A percentile compares a stretch with the other conserved stretches of the same genome.
Conservation (phyloP, 208 protist genomes). For the Leishmania gerbilli region DNA sequence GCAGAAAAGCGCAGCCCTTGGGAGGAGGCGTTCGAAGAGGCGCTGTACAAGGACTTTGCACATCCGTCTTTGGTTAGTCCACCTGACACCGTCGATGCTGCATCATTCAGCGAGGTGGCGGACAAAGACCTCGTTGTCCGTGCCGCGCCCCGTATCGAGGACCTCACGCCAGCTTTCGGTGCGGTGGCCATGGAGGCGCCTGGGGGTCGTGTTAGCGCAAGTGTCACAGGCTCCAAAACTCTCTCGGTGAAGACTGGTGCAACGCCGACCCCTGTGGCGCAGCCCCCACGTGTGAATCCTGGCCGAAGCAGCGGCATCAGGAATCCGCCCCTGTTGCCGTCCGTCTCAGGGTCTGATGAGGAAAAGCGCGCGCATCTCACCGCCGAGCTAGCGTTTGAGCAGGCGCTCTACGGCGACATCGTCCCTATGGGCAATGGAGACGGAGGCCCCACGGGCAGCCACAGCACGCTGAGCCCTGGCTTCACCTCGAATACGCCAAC, state of each 20-base stretch:
- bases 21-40: constrained; percentile 21
- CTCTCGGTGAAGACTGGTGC: background rate
- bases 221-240: background rate
- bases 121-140: background rate
- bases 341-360: background rate
- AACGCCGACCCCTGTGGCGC: background rate
- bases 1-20: background rate
- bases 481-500: background rate
- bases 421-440: background rate
- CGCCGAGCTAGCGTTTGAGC: constrained; percentile 6
- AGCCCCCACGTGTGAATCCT: background rate
- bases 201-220: background rate
- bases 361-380: background rate
- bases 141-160: background rate
- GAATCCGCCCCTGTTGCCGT: too few relatives aligned
- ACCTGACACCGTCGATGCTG: background rate
- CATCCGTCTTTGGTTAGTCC: background rate
- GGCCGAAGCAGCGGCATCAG: background rate
- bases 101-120: background rate
- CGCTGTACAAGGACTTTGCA: constrained; percentile 9
- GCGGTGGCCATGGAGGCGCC: background rate
- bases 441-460: background rate
- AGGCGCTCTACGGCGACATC: background rate
- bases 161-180: background rate
- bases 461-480: background rate